Percentiles rank a stretch among this genome's conserved stretches.
Conservation (phyloP, 2,329 filamentous ascomycete genomes). For the Trichoderma semiorbis region DNA sequence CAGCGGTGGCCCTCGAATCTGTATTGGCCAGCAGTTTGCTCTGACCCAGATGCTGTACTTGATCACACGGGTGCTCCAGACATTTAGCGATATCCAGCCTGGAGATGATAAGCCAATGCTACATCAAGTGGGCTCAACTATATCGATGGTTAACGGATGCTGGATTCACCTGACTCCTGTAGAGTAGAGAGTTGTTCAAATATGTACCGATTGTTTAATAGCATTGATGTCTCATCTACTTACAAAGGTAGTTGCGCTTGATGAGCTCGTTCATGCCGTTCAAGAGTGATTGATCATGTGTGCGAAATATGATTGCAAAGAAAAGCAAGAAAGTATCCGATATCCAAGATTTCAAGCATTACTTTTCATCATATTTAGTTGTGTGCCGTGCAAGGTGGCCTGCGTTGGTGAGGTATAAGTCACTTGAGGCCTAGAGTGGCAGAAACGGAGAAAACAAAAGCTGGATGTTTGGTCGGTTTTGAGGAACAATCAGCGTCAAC, state of each 20-base stretch:
- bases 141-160: constrained; percentile 27
- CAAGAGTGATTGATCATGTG: neutral
- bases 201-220: neutral
- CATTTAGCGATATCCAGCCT: constrained; percentile 30
- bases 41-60: constrained; percentile 39
- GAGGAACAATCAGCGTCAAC: neutral
- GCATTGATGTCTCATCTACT: neutral
- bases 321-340: neutral
- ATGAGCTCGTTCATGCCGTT: neutral
- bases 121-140: constrained; percentile 26
- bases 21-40: constrained; percentile 44
- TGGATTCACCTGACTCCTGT: constrained; percentile 26
- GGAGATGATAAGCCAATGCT: constrained; percentile 28
- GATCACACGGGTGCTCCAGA: constrained; percentile 33
- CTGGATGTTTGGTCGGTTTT: neutral
- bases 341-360: accelerated
- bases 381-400: neutral
- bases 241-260: neutral
- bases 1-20: constrained; percentile 43
- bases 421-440: neutral
- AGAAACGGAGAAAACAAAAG: neutral
- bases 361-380: neutral
- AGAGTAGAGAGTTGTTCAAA: constrained; percentile 1
- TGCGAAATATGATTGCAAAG: neutral
- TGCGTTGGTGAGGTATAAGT: neutral